A percentile compares a stretch with the other conserved stretches of the same genome.
Evolutionary conservation across 352 stramenopile species (phyloP).

Genomic region (Aphanomyces invadans): DNA sequence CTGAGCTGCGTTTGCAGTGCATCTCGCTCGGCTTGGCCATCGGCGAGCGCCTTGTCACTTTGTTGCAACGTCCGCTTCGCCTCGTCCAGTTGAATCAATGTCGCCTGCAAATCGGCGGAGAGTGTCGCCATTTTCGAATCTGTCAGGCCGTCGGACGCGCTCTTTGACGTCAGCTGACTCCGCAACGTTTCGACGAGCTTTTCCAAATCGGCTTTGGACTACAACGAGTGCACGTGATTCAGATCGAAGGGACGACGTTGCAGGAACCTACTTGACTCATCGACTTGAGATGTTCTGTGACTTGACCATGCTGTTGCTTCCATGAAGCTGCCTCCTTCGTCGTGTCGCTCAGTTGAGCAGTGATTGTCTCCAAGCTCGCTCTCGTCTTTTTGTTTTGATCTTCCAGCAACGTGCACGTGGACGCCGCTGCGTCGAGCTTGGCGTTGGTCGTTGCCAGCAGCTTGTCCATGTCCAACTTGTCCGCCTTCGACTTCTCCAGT

Average conservation of each 20-base stretch:
- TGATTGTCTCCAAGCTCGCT: constrained; percentile 8
- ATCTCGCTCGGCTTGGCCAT: constrained; percentile 10
- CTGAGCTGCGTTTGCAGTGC: constrained; percentile 15
- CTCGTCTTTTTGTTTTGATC: constrained; percentile 16
- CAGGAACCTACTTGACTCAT: constrained; percentile 33
- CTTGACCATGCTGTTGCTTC: constrained; percentile 40
- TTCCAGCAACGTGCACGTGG: background rate
- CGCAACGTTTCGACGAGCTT: constrained; percentile 48
- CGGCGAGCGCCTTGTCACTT: constrained; percentile 16
- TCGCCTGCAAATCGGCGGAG: constrained; percentile 61
- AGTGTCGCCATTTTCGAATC: constrained; percentile 61
- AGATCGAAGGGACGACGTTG: constrained; percentile 31
- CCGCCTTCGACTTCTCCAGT: constrained; percentile 14
- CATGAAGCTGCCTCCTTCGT: constrained; percentile 40
- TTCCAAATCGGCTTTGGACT: constrained; percentile 66
- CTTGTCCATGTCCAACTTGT: constrained; percentile 17
- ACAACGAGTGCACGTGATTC: constrained; percentile 27
- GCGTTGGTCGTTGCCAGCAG: background rate
- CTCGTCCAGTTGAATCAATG: constrained; percentile 70
- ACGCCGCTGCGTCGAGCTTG: background rate
- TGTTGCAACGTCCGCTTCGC: constrained; percentile 49
- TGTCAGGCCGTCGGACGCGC: constrained; percentile 53
- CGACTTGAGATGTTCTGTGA: constrained; percentile 38
- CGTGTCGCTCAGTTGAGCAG: constrained; percentile 41
- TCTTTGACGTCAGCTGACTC: constrained; percentile 48